A percentile compares a stretch with the other conserved stretches of the same genome.
Evolutionary conservation across 129 eudicot genomes (phyloP).

Genomic region (Flaveria linearis): DNA sequence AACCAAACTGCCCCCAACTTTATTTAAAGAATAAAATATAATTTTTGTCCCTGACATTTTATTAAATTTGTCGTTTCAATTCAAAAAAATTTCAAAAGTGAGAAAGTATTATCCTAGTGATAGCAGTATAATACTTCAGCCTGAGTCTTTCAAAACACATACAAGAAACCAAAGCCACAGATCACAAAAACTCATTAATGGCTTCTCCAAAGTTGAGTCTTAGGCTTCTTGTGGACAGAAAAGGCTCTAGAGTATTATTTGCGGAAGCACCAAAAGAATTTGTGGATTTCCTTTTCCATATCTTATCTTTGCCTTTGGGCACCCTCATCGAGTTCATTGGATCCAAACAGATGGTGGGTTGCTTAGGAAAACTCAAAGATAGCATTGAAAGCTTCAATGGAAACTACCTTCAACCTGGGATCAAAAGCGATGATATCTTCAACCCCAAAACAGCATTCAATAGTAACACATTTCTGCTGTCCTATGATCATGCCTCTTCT

Average conservation of each 20-base stretch:
- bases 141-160: not conserved
- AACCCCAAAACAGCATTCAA: constrained; percentile 3
- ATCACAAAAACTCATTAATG: not conserved
- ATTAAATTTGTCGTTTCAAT: no score
- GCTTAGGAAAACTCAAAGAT: constrained; percentile 23
- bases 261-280: constrained; percentile 19
- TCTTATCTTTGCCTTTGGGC: constrained; percentile 11
- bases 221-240: constrained; percentile 12
- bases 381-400: not conserved
- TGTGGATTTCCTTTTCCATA: not conserved
- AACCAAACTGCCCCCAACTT: no score
- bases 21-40: no score
- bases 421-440: not conserved
- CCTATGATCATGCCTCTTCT: not conserved
- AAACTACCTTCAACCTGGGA: not conserved
- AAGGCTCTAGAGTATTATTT: not conserved
- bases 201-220: not conserved
- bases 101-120: no score
- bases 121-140: not conserved
- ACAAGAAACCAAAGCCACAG: not conserved
- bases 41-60: no score
- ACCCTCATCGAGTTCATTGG: not conserved
- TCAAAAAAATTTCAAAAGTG: no score
- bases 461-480: not conserved
- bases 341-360: constrained; percentile 13